A percentile compares a stretch with the other conserved stretches of the same genome.
Evolutionary conservation across 140 eudicot genomes (phyloP).

Genomic region (Anethum foeniculum): DNA sequence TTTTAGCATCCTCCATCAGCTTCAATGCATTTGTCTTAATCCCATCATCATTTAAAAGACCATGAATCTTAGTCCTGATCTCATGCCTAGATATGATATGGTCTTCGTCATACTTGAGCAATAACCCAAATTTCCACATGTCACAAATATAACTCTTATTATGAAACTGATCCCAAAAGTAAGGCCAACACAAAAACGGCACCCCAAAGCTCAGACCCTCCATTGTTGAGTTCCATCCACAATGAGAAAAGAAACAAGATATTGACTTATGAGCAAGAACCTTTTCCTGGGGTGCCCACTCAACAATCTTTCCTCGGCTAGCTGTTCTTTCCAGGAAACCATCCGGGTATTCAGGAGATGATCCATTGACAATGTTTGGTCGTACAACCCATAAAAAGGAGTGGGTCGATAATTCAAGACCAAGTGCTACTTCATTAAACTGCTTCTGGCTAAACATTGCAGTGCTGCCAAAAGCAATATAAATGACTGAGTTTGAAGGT

Average conservation of each 20-base stretch:
- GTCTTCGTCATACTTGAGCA: conserved; percentile 20
- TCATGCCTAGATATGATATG: conserved; percentile 22
- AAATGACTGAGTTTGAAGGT: conserved; percentile 1
- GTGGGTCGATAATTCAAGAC: neutral
- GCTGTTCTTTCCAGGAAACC: conserved; percentile 1
- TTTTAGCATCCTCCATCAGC: conserved; percentile 18
- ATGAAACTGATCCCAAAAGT: conserved; percentile 27
- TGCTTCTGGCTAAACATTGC: neutral
- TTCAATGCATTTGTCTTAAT: conserved; percentile 20
- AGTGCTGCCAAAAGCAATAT: neutral
- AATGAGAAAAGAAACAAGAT: conserved; percentile 19
- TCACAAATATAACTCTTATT: conserved; percentile 29
- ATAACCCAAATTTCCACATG: conserved; percentile 28
- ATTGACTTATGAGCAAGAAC: conserved; percentile 2
- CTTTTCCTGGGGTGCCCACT: conserved; percentile 11
- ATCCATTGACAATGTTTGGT: neutral
- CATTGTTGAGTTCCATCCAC: conserved; percentile 29
- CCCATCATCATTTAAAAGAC: conserved; percentile 7
- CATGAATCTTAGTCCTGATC: conserved; percentile 17
- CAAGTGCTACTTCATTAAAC: neutral
- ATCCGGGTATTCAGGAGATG: neutral
- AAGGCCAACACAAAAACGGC: conserved; percentile 43
- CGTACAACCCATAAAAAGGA: conserved; percentile 4
- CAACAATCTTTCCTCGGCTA: neutral
- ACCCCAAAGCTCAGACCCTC: conserved; percentile 2